A percentile compares a stretch with the other conserved stretches of the same genome.
Evolutionary conservation across 148 eudicot genomes (phyloP).

Genomic region (Amaranthus palmeri): DNA sequence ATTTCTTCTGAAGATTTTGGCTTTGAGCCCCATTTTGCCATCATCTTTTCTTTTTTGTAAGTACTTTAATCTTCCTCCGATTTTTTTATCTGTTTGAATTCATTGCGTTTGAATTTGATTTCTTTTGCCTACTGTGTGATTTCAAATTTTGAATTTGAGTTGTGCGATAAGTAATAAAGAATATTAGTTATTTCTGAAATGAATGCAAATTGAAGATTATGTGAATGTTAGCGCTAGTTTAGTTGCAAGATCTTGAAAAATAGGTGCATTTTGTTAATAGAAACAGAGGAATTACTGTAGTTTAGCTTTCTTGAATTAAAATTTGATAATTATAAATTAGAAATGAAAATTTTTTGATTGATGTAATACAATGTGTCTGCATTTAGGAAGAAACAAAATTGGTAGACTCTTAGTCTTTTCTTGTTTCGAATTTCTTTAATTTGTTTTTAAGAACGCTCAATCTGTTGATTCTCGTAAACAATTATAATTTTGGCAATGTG

Average conservation of each 20-base stretch:
- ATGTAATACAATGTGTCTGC: no score
- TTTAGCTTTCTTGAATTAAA: no score
- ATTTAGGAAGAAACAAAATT: no score
- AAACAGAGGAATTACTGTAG: no score
- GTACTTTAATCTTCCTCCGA: background rate
- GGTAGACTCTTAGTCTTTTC: no score
- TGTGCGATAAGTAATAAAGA: background rate
- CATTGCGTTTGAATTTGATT: background rate
- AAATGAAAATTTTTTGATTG: no score
- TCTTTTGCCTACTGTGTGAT: background rate
- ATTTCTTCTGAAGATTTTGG: slow-evolving; percentile 4
- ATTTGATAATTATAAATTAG: no score
- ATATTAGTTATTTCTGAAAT: background rate
- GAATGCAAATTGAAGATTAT: background rate
- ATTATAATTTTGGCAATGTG: no score
- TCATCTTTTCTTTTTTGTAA: slow-evolving; percentile 4
- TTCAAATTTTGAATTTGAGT: background rate
- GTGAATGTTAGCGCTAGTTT: background rate
- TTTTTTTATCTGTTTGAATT: background rate
- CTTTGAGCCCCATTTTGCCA: slow-evolving; percentile 23
- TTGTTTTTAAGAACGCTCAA: no score
- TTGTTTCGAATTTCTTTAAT: no score
- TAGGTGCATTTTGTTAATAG: background rate
- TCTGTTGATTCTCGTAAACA: no score
- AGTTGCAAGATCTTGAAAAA: no score